Evolutionary conservation across 148 eudicot genomes (phyloP).

Genomic region (Silene conica): DNA sequence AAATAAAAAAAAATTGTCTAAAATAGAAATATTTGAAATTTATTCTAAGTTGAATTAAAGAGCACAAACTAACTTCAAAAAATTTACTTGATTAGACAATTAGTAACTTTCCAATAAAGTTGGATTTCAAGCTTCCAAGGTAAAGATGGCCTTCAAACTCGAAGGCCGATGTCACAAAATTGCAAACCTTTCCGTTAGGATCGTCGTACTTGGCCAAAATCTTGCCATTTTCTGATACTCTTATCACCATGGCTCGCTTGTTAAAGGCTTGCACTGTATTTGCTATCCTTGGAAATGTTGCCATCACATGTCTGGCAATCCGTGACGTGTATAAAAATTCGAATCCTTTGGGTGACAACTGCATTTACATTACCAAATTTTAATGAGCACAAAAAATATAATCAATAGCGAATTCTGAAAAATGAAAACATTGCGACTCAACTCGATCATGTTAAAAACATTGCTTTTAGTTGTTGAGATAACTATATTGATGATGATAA

Average conservation of each 20-base stretch:
- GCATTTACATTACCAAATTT: not conserved
- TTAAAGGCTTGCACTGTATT: slow-evolving; percentile 22
- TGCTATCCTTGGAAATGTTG: slow-evolving; percentile 38
- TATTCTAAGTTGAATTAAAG: too few species aligned
- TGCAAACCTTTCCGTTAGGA: slow-evolving; percentile 52
- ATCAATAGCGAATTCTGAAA: too few species aligned
- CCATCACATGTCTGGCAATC: slow-evolving; percentile 41
- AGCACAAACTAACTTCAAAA: too few species aligned
- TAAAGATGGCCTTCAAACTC: slow-evolving; percentile 72
- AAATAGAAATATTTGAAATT: too few species aligned
- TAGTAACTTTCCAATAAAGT: slow-evolving; percentile 67
- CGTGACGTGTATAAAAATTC: slow-evolving; percentile 47
- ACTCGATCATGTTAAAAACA: too few species aligned
- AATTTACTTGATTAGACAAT: not conserved
- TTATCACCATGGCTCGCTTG: slow-evolving; percentile 51
- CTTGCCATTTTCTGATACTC: slow-evolving; percentile 52
- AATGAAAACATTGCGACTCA: too few species aligned
- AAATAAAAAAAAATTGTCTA: too few species aligned
- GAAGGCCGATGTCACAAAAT: slow-evolving; percentile 66
- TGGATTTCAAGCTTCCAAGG: slow-evolving; percentile 51
- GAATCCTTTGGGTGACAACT: slow-evolving; percentile 33
- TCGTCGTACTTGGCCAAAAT: slow-evolving; percentile 52
- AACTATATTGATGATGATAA: too few species aligned
- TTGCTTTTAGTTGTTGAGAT: too few species aligned
- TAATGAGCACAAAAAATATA: too few species aligned